Evolutionary conservation across 768 basidiomycete species (phyloP).

Genomic region (Pleurotus giganteus): DNA sequence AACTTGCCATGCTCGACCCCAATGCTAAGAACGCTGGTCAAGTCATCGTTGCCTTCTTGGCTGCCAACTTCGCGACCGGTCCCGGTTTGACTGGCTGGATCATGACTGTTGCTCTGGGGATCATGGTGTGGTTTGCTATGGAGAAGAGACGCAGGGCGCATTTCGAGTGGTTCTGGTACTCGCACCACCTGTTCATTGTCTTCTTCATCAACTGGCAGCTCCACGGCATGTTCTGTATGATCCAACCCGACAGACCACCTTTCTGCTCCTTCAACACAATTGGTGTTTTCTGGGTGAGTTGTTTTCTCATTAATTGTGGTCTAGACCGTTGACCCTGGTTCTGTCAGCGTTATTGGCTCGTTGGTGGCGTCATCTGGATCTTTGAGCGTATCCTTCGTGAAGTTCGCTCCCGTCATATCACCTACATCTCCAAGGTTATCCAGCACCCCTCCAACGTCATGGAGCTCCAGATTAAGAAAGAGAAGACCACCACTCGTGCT

Average conservation of each 20-base stretch:
- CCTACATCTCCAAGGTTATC: slow-evolving; percentile 92
- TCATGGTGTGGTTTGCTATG: slow-evolving; percentile 84
- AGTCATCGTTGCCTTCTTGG: slow-evolving; percentile 67
- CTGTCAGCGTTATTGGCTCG: slow-evolving; percentile 80
- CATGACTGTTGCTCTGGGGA: slow-evolving; percentile 69
- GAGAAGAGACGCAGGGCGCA: slow-evolving; percentile 76
- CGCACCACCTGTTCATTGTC: slow-evolving; percentile 83
- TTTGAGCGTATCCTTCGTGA: slow-evolving; percentile 89
- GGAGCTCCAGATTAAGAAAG: slow-evolving; percentile 98
- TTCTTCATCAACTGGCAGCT: slow-evolving; percentile 96
- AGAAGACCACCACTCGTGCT: slow-evolving; percentile 77
- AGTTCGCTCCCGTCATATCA: slow-evolving; percentile 85
- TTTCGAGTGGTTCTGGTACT: slow-evolving; percentile 91
- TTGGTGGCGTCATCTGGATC: slow-evolving; percentile 85
- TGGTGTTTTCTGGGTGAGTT: slow-evolving; percentile 92
- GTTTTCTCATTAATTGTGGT: no score
- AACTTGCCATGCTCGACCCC: slow-evolving; percentile 56
- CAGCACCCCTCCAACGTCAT: slow-evolving; percentile 93
- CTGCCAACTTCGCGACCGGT: slow-evolving; percentile 78
- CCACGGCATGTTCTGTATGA: slow-evolving; percentile 97
- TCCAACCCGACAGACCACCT: slow-evolving; percentile 84
- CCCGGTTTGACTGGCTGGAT: slow-evolving; percentile 87
- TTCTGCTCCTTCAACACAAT: slow-evolving; percentile 83
- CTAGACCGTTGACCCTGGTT: slow-evolving; percentile 7
- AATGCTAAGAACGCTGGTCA: slow-evolving; percentile 51